Conservation (phyloP, 768 basidiomycete genomes). For the Boletus barrowsii region DNA sequence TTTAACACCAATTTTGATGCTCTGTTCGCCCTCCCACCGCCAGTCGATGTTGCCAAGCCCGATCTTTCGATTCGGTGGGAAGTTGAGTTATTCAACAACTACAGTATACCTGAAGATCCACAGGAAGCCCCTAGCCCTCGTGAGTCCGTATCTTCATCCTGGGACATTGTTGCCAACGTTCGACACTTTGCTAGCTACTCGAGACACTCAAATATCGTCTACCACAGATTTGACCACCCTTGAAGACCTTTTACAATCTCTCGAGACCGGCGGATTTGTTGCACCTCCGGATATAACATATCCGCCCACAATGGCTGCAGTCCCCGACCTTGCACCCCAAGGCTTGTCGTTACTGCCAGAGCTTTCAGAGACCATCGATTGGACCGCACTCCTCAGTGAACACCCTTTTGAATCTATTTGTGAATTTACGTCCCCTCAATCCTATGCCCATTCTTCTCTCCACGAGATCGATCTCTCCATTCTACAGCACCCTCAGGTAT, state of each 20-base stretch:
- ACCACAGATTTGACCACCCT: neutral
- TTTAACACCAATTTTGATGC: constrained; percentile 10
- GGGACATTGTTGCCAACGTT: neutral
- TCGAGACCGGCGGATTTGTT: neutral
- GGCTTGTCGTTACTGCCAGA: neutral
- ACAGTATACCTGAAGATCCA: constrained; percentile 12
- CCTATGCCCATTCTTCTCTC: neutral
- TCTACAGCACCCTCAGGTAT: constrained; percentile 2
- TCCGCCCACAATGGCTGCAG: neutral
- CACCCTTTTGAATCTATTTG: neutral
- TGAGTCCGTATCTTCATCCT: neutral
- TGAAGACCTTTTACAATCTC: constrained; percentile 7
- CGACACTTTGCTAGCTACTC: neutral
- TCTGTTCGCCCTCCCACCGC: constrained; percentile 24
- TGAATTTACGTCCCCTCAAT: neutral
- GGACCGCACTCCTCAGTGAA: constrained; percentile 7
- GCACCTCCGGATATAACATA: neutral
- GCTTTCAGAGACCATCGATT: constrained; percentile 8
- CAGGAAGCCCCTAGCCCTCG: neutral
- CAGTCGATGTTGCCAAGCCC: constrained; percentile 17
- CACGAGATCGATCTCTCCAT: constrained; percentile 7
- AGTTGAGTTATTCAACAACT: constrained; percentile 32
- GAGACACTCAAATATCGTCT: neutral
- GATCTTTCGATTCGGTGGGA: constrained; percentile 29
- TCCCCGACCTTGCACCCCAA: neutral